A percentile compares a stretch with the other conserved stretches of the same genome.
These are phyloP conservation scores for Begonia masoniana DNA, from an alignment of 306 rosid species.

Conservation along the genomic window DNA sequence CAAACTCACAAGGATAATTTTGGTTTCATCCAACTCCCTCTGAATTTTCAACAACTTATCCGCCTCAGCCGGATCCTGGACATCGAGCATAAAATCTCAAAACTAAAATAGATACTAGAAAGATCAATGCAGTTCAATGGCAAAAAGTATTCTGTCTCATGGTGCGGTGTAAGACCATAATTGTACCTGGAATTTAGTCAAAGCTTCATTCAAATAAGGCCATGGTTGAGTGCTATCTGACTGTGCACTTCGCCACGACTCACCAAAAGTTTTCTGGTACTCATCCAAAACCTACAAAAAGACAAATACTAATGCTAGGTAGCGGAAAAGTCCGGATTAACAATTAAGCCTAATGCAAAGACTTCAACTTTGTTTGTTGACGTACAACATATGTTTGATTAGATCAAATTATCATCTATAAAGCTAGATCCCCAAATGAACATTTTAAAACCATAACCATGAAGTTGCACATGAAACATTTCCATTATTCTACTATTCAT, in stretches of 20 bases:
- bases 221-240: constrained; percentile 55
- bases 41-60: constrained; percentile 91
- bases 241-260: constrained; percentile 61
- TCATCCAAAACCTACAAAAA: constrained; percentile 67
- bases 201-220: constrained; percentile 84
- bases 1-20: constrained; percentile 84
- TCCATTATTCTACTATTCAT: no score
- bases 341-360: no score
- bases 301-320: no score
- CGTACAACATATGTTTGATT: no score
- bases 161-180: constrained; percentile 1
- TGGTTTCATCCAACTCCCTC: constrained; percentile 96
- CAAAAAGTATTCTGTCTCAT: no score
- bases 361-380: no score
- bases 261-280: constrained; percentile 70
- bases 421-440: no score
- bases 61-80: constrained; percentile 96
- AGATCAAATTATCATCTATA: no score
- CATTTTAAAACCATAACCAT: no score
- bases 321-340: no score
- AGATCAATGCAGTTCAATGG: no score
- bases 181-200: constrained; percentile 65
- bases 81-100: not conserved
- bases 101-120: not conserved
- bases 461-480: no score